phyloP scores from a whole-genome alignment of 495 filamentous ascomycete species.

The Penicillium pancosmium region DNA sequence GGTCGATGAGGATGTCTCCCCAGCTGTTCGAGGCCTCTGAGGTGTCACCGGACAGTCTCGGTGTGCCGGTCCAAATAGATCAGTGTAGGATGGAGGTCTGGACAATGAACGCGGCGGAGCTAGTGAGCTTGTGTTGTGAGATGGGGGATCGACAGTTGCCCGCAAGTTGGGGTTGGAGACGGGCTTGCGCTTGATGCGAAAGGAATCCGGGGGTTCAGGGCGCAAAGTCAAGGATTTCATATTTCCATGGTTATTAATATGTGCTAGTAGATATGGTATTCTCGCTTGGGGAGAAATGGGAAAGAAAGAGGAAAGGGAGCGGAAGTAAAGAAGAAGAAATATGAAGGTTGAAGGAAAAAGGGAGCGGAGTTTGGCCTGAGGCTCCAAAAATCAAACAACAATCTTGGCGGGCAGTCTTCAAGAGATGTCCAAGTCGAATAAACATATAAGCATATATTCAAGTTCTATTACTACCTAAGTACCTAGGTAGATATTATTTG shows the following conservation, averaged over 20 bases:
- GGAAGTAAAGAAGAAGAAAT: not conserved
- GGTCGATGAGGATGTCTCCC: constrained; percentile 6
- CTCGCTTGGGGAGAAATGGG: not conserved
- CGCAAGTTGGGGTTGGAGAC: constrained; percentile 32
- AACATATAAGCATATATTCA: no score
- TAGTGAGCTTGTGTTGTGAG: constrained; percentile 16
- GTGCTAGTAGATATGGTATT: not conserved
- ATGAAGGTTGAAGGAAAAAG: not conserved
- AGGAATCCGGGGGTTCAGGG: constrained; percentile 22
- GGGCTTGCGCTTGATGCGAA: constrained; percentile 29
- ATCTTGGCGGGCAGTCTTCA: no score
- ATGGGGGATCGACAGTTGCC: constrained; percentile 17
- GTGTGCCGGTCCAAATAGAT: constrained; percentile 21
- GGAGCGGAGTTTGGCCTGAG: not conserved
- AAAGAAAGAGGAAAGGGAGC: not conserved
- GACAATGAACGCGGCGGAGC: constrained; percentile 15
- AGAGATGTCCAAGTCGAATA: no score
- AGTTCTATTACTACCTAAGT: no score
- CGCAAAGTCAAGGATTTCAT: constrained; percentile 23
- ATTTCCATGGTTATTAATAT: not conserved
- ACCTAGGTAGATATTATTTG: no score
- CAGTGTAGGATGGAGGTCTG: constrained; percentile 27
- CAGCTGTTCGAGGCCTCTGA: constrained; percentile 22
- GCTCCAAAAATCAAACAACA: no score
- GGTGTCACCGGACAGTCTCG: constrained; percentile 6